Conservation (phyloP, 192 early-diverging fungal genomes). For the Coemansia sp. region DNA sequence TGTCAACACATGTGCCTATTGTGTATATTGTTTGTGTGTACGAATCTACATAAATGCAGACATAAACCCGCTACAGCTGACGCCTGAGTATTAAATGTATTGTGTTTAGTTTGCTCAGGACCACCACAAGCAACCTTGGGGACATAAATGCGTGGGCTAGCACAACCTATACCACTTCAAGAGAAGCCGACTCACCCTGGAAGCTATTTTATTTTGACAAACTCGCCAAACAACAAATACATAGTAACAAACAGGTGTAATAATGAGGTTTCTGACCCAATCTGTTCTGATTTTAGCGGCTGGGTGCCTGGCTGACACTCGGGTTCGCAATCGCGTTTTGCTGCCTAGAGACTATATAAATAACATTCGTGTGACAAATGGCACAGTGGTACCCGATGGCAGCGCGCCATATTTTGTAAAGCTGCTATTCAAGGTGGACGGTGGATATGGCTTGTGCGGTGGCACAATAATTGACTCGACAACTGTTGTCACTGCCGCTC, state of each 20-base stretch:
- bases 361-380: slow-evolving; percentile 41
- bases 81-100: too few relatives aligned
- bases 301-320: neutral
- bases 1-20: too few relatives aligned
- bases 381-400: slow-evolving; percentile 24
- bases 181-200: too few relatives aligned
- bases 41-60: too few relatives aligned
- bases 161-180: too few relatives aligned
- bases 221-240: too few relatives aligned
- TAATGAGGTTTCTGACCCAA: neutral
- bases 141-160: too few relatives aligned
- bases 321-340: neutral
- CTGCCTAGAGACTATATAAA: neutral
- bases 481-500: slow-evolving; percentile 37
- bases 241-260: neutral
- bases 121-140: too few relatives aligned
- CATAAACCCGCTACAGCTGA: too few relatives aligned
- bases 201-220: too few relatives aligned
- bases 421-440: slow-evolving; percentile 5
- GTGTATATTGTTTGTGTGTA: too few relatives aligned
- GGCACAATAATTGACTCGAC: slow-evolving; percentile 35
- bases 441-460: slow-evolving; percentile 22
- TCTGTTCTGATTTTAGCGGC: neutral
- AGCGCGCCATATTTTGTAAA: slow-evolving; percentile 29
- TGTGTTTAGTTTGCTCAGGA: too few relatives aligned